A percentile compares a stretch with the other conserved stretches of the same genome.
phyloP scores from a whole-genome alignment of 768 basidiomycete genomes.

The Dacryopinax spathularia region DNA sequence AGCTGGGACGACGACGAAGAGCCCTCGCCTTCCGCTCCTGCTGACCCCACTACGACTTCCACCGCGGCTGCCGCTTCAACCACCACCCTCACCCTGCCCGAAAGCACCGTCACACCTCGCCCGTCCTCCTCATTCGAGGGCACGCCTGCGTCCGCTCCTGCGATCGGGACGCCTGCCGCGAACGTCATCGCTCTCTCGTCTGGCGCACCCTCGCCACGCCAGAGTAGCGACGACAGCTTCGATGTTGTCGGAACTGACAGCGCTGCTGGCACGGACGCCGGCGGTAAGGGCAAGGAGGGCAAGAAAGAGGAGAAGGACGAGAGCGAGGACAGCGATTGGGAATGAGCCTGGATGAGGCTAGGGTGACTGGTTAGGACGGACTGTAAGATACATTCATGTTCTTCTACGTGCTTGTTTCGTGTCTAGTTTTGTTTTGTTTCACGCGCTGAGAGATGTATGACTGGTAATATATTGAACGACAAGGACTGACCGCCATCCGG shows the following conservation, averaged over 20 bases:
- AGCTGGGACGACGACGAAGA: conserved; percentile 90
- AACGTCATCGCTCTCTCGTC: conserved; percentile 7
- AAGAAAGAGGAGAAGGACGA: conserved; percentile 28
- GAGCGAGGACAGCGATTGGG: conserved; percentile 52
- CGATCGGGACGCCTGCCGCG: background rate
- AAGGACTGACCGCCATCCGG: too few species aligned
- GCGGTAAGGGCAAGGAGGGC: conserved; percentile 24
- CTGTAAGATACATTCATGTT: background rate
- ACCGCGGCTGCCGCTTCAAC: background rate
- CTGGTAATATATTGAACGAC: background rate
- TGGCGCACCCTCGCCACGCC: conserved; percentile 28
- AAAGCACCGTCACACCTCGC: conserved; percentile 5
- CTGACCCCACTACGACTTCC: conserved; percentile 2
- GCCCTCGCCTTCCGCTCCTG: conserved; percentile 25
- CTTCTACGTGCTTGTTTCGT: too few species aligned
- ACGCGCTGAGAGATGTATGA: background rate
- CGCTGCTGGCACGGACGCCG: conserved; percentile 16
- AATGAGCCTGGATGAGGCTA: conserved; percentile 27
- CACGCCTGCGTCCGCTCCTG: conserved; percentile 10
- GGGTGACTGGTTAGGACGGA: background rate
- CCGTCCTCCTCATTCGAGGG: conserved; percentile 14
- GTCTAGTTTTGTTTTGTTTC: background rate
- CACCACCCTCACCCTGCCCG: conserved; percentile 2
- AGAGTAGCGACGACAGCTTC: conserved; percentile 52
- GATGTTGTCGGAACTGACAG: conserved; percentile 43